Evolutionary conservation across 208 protist species (phyloP).

Genomic region (Tetramitus jugosus): DNA sequence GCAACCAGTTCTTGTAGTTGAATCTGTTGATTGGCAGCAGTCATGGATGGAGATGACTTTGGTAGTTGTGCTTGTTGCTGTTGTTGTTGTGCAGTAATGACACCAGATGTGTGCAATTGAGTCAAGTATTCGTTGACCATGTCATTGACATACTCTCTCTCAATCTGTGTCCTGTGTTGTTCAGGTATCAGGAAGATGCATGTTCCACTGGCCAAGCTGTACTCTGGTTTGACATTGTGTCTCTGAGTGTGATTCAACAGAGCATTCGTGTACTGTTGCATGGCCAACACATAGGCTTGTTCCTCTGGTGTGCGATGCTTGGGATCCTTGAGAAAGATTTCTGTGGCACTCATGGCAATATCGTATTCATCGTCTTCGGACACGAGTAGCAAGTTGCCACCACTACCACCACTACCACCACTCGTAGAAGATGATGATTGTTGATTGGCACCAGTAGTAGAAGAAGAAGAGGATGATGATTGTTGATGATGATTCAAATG

Average conservation of each 20-base stretch:
- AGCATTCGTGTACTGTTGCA: not conserved
- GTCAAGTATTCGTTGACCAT: not conserved
- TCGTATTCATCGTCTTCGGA: slow-evolving; percentile 13
- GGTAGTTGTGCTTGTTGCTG: not conserved
- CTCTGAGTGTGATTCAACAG: not conserved
- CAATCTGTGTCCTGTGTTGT: not conserved
- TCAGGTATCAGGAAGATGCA: not conserved
- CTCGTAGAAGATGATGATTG: no score
- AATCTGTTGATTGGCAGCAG: no score
- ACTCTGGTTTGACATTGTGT: not conserved
- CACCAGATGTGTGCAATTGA: no score
- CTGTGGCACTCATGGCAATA: not conserved
- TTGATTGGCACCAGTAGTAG: no score
- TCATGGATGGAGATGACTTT: not conserved
- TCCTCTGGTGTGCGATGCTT: not conserved
- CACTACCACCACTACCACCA: no score
- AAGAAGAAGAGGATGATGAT: no score
- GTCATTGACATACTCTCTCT: not conserved
- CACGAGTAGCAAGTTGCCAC: no score
- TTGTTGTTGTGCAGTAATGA: no score
- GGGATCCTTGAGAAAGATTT: not conserved
- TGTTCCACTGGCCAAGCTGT: not conserved
- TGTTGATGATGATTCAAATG: no score
- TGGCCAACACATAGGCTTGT: not conserved
- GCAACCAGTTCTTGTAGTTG: not conserved